phyloP scores from a whole-genome alignment of 225 moss, liverwort and hornwort genomes.

The Neckera pumila region DNA sequence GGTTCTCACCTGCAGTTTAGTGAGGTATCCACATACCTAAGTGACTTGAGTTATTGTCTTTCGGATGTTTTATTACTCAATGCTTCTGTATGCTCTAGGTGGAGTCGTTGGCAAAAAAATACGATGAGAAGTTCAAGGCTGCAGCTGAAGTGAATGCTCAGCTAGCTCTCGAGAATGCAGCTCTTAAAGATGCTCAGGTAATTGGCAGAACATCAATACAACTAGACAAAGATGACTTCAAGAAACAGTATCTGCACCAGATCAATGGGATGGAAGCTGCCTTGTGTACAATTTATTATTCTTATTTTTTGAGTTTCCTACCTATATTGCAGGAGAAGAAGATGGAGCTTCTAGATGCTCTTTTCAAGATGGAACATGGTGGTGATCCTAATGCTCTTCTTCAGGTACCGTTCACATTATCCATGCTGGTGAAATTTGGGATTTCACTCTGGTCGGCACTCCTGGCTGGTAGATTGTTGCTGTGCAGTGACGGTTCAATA shows the following conservation, averaged over 20 bases:
- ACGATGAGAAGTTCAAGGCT: slow-evolving; percentile 94
- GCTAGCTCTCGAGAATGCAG: slow-evolving; percentile 70
- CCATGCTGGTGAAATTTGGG: background rate
- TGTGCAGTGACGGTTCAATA: background rate
- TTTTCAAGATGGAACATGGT: slow-evolving; percentile 63
- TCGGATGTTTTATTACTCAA: background rate
- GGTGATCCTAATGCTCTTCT: slow-evolving; percentile 59
- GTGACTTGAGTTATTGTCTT: background rate
- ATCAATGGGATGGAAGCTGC: background rate
- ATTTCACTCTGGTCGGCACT: background rate
- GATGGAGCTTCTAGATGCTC: slow-evolving; percentile 53
- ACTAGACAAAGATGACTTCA: background rate
- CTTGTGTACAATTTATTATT: background rate
- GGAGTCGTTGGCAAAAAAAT: slow-evolving; percentile 88
- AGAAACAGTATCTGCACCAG: background rate
- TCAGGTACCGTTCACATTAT: slow-evolving; percentile 19
- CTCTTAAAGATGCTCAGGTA: slow-evolving; percentile 83
- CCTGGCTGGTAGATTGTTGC: background rate
- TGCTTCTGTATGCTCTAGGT: slow-evolving; percentile 36
- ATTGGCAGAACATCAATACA: background rate
- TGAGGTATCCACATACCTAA: background rate
- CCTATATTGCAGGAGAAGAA: slow-evolving; percentile 42
- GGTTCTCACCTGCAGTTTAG: background rate
- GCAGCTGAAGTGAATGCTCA: slow-evolving; percentile 80
- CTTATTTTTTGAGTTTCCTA: background rate